Evolutionary conservation across 2,329 filamentous ascomycete species (phyloP), one percentile per base, ranked within the genome.

Genomic region (Plenodomus tracheiphilus): DNA sequence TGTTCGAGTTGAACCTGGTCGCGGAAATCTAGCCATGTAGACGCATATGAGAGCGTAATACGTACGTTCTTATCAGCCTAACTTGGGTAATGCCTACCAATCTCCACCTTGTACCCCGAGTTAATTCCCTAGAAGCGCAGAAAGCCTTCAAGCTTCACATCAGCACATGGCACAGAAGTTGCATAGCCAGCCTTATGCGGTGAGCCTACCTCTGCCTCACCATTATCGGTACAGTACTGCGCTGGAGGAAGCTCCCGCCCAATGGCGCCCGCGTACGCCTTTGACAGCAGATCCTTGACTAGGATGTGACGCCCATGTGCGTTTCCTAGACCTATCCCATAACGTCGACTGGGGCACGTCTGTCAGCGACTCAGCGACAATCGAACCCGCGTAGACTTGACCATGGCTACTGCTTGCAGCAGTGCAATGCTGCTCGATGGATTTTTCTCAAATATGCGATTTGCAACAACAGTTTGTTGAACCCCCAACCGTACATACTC

Each of bases 211-310:
- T 41, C 20, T 37, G 19, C 34, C 44, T 43, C 21, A 39, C 41
- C 37, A 43, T 47, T 35, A 43, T 34, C 7, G 20, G 30, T 40
- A 41, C 45, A 40, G 17, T 39, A 40, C 30, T 39, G 34, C 41
- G 39, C 41, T 42, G 22, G 5, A 53, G 53, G 45, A 42, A 47
- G 43, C 49, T 53, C 51, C 60, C 61, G 51, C 54, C 43, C 36
- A 41, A 39, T 49, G 53, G 57, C 45, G 47, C 52, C 39, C 52
- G 53, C 59, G 58, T 59, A 45, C 7, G 28, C 13, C 41, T 38
- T 53, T 59, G 53, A 64, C 51, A 47, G 49, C 53, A 39, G 42
- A 49, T 51, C 47, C 52, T 56, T 53, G 47, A 50, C 47, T 53
- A 53, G 49, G 16, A 42, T 40, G 49, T 50, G 60, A 51, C 53